Evolutionary conservation across 805 yeast genomes (phyloP), one percentile per base, ranked within the genome.

Genomic region (Zygosaccharomyces bailii): DNA sequence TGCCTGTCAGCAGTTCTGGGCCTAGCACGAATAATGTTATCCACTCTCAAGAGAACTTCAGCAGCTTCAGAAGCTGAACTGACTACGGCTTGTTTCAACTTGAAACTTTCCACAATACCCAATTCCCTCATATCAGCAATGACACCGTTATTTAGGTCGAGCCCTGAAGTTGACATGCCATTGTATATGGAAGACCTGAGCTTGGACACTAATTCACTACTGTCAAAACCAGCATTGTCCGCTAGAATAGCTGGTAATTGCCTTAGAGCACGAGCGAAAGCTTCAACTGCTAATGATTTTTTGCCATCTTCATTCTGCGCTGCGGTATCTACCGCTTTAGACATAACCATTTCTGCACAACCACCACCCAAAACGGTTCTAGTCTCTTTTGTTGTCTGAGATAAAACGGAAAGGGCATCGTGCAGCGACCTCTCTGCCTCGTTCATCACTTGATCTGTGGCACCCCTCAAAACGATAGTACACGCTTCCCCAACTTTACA

Each of bases 31-130:
- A 93, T 87, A 54, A 93, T 93, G 67, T 93, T 91, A 65, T 93
- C 99, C 34, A 93, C 99, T 64, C 99, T 81, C 59, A 93, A 71
- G 54, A 93, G 76, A 38, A 93, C 90, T 71, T 93, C 98, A 4
- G 98, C 95, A 24, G 99, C 99, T 71, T 93, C 99, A n/a, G 96
- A 75, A 4, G 99, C 98, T 37, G 95, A 83, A 10, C 89, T 79
- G 13, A 93, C 97, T 11, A 95, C 99, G 2, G 97, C 96, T 52
- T 79, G 76, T 71, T 93, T 93, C 66, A 93, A 76, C 69, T 90
- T 91, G 69, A 76, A 93, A 52, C 95, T 82, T 70, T 93, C 99
- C 42, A 93, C 89, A 55, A 91, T 79, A 17, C 98, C 99, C 55
- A 83, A 68, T 50, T 89, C 93, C 66, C 96, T 79, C 95, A 93